These are phyloP conservation scores for Curvularia sp. DNA, from an alignment of 2,329 filamentous ascomycete species.

Conservation along the genomic window DNA sequence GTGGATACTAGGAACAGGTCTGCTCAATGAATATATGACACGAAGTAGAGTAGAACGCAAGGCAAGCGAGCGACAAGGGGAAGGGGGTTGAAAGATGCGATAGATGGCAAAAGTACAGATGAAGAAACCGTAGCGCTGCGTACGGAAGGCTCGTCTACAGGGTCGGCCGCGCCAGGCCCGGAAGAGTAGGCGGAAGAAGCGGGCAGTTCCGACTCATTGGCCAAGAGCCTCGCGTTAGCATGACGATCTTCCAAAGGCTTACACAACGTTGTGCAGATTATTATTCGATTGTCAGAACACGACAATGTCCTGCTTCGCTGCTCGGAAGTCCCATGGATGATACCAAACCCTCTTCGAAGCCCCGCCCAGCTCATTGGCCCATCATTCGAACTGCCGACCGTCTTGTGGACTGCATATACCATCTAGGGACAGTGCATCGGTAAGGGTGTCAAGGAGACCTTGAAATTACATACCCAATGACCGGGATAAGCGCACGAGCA, in stretches of 20 bases:
- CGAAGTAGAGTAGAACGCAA: conserved; percentile 7
- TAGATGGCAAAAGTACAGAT: conserved; percentile 20
- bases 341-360: not conserved
- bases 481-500: not conserved
- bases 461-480: not conserved
- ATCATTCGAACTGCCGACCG: not conserved
- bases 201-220: conserved; percentile 25
- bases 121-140: conserved; percentile 20
- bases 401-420: not conserved
- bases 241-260: conserved; percentile 14
- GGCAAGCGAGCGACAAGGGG: conserved; percentile 9
- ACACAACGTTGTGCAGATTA: conserved; percentile 19
- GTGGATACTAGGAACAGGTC: conserved; percentile 5
- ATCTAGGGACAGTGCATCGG: not conserved
- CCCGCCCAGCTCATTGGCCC: not conserved
- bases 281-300: not conserved
- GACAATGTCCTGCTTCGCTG: not conserved
- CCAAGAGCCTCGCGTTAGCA: conserved; percentile 9
- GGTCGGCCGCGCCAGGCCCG: conserved; percentile 17
- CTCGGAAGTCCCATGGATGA: not conserved
- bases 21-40: conserved; percentile 4
- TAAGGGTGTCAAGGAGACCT: not conserved
- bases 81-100: conserved; percentile 12
- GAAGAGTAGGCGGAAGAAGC: conserved; percentile 20
- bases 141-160: conserved; percentile 28